phyloP scores from a whole-genome alignment of 2,329 filamentous ascomycete species.

The Colletotrichum tofieldiae region DNA sequence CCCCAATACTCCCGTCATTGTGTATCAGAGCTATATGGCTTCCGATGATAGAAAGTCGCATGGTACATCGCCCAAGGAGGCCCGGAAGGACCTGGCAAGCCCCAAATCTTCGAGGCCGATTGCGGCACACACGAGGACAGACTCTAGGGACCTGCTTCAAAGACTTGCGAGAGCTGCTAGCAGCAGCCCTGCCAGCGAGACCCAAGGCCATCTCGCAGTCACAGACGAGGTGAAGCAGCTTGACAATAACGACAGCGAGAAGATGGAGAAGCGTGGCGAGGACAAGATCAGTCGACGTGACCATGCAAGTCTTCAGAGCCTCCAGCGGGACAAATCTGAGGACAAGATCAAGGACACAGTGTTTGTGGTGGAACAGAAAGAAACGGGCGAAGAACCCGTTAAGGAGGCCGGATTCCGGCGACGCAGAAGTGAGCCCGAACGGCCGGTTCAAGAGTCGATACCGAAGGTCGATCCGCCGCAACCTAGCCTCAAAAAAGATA shows the following conservation, averaged over 20 bases:
- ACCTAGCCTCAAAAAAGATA: conserved; percentile 4
- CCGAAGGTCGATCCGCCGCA: background rate
- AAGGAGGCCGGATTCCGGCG: background rate
- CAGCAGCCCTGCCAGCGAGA: conserved; percentile 58
- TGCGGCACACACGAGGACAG: conserved; percentile 50
- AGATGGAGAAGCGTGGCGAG: background rate
- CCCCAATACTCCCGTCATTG: conserved; percentile 58
- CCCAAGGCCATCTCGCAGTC: conserved; percentile 4
- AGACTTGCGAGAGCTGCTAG: conserved; percentile 65
- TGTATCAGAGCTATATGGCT: conserved; percentile 50
- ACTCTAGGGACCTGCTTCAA: conserved; percentile 66
- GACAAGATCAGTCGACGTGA: background rate
- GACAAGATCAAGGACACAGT: background rate
- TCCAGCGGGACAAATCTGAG: background rate
- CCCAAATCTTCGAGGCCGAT: conserved; percentile 9
- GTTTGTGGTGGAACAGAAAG: background rate
- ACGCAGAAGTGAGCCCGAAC: conserved; percentile 14
- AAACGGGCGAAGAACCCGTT: background rate
- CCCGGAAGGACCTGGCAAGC: conserved; percentile 34
- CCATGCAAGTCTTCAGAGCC: background rate
- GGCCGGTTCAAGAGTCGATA: background rate
- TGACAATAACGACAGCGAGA: background rate
- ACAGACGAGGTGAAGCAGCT: background rate
- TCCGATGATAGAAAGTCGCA: conserved; percentile 36
- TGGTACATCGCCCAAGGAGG: conserved; percentile 43